These are phyloP conservation scores for Pseudogymnoascus sp. DNA, from an alignment of 2,329 filamentous ascomycete species.

Conservation along the genomic window DNA sequence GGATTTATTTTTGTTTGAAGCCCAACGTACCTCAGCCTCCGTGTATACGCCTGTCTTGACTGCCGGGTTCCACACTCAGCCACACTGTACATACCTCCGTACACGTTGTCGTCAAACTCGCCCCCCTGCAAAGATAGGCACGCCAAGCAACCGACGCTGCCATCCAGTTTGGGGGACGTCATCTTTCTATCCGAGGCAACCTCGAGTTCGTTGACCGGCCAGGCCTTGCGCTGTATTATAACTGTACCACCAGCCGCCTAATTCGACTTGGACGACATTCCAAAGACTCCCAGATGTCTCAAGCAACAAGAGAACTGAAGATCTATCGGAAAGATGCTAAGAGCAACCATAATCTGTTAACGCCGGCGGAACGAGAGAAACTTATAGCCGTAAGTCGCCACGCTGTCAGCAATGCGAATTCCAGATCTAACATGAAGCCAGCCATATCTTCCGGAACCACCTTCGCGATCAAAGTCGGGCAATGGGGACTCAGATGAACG, in stretches of 20 bases:
- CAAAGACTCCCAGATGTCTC: neutral
- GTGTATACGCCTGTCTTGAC: neutral
- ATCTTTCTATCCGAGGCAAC: neutral
- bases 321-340: slow-evolving; percentile 41
- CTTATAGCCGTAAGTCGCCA: slow-evolving; percentile 36
- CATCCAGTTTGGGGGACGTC: neutral
- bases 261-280: neutral
- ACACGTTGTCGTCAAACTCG: neutral
- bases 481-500: slow-evolving; percentile 2
- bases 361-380: slow-evolving; percentile 37
- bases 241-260: neutral
- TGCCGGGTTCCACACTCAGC: neutral
- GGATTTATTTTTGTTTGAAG: neutral
- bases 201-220: neutral
- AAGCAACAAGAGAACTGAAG: slow-evolving; percentile 30
- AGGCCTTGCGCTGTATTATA: slow-evolving; percentile 3
- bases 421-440: slow-evolving; percentile 18
- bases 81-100: slow-evolving; percentile 6
- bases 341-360: slow-evolving; percentile 35
- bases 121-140: neutral
- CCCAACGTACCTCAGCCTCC: neutral
- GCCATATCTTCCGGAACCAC: slow-evolving; percentile 29
- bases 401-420: slow-evolving; percentile 11
- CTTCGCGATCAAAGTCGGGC: slow-evolving; percentile 11
- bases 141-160: neutral